These are phyloP conservation scores for Eutrema heterophyllum DNA, from an alignment of 345 rosid species.

Conservation along the genomic window DNA sequence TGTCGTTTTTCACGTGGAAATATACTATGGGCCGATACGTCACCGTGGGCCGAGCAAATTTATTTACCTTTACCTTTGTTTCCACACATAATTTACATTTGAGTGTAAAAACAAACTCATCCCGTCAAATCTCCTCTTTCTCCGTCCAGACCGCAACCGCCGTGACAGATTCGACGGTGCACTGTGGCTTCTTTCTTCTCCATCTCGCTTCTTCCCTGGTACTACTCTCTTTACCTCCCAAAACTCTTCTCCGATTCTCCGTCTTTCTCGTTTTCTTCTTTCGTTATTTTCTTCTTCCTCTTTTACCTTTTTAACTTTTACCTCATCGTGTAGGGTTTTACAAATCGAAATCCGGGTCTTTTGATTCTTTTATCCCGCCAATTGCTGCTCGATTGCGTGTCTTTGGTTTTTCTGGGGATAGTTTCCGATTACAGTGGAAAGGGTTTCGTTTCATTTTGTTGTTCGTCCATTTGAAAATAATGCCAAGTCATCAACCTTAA, in stretches of 20 bases:
- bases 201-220: conserved; percentile 25
- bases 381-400: not conserved
- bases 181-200: conserved; percentile 28
- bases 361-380: not conserved
- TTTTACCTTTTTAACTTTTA: not conserved
- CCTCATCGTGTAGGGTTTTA: conserved; percentile 21
- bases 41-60: not conserved
- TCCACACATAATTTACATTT: too few species aligned
- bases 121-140: not conserved
- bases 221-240: not conserved
- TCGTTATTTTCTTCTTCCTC: not conserved
- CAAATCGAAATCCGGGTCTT: not conserved
- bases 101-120: not conserved
- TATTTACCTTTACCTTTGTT: not conserved
- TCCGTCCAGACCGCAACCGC: conserved; percentile 10
- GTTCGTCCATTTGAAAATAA: not conserved
- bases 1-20: not conserved
- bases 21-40: conserved; percentile 10
- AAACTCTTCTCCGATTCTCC: not conserved
- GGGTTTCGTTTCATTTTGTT: not conserved
- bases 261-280: not conserved
- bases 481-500: conserved; percentile 4
- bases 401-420: not conserved
- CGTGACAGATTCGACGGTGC: not conserved
- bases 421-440: not conserved